These are phyloP conservation scores for Lablab purpureus DNA, from an alignment of 306 rosid species.

Conservation along the genomic window DNA sequence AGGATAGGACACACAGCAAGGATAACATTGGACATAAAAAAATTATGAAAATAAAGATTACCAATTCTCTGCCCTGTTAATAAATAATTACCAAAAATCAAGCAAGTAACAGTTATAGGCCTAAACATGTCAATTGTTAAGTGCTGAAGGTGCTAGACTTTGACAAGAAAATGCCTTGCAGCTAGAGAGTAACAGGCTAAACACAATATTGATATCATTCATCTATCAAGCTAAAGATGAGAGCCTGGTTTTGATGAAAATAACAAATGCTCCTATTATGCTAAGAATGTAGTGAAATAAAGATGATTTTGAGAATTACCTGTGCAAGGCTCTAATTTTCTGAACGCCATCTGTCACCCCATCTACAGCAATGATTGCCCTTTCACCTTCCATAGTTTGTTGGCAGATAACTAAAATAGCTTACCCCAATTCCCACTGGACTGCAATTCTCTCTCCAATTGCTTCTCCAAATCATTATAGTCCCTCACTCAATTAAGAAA, in stretches of 20 bases:
- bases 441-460: conserved; percentile 53
- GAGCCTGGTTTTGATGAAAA: conserved; percentile 9
- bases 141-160: not conserved
- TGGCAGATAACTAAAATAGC: conserved; percentile 54
- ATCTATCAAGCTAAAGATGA: too few relatives aligned
- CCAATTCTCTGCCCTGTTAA: not conserved
- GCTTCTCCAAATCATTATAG: conserved; percentile 80
- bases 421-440: conserved; percentile 59
- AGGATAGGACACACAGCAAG: conserved; percentile 12
- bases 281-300: conserved; percentile 22
- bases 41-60: not conserved
- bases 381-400: conserved; percentile 77
- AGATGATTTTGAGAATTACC: conserved; percentile 59
- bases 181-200: conserved; percentile 9
- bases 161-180: conserved; percentile 29
- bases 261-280: conserved; percentile 13
- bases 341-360: conserved; percentile 57
- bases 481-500: conserved; percentile 44
- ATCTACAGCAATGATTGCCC: conserved; percentile 54
- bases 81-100: conserved; percentile 9
- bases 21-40: not conserved
- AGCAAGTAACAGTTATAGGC: conserved; percentile 4
- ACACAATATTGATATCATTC: not conserved
- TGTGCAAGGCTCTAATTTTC: conserved; percentile 69
- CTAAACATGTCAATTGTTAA: conserved; percentile 8